Evolutionary conservation across 345 rosid species (phyloP).

Genomic region (Moringa oleifera): DNA sequence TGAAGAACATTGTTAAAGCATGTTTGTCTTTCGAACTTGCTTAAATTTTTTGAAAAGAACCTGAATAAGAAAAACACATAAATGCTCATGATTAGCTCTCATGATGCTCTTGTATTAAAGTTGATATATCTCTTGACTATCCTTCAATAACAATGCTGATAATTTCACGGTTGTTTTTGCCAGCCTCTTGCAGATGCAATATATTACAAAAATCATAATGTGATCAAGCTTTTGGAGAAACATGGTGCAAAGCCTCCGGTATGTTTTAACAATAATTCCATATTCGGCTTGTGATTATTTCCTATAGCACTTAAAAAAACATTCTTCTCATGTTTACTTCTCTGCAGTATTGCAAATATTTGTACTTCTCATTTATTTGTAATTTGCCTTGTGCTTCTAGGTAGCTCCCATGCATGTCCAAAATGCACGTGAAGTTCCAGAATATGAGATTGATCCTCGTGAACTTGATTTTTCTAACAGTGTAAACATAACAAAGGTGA

Average conservation of each 20-base stretch:
- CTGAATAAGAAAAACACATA: no score
- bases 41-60: no score
- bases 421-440: conserved; percentile 69
- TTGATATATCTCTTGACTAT: background rate
- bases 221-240: conserved; percentile 70
- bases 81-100: no score
- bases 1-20: no score
- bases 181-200: conserved; percentile 91
- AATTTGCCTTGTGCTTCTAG: conserved; percentile 22
- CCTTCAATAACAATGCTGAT: conserved; percentile 5
- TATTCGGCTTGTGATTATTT: background rate
- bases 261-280: conserved; percentile 11
- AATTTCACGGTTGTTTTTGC: conserved; percentile 21
- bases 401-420: conserved; percentile 76
- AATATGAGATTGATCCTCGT: conserved; percentile 63
- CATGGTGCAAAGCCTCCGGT: conserved; percentile 73
- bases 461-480: conserved; percentile 82
- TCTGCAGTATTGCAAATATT: background rate
- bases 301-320: background rate
- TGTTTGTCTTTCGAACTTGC: no score
- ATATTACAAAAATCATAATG: conserved; percentile 62
- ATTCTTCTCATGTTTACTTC: background rate
- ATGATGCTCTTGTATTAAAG: background rate
- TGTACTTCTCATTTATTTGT: conserved; percentile 12
- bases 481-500: conserved; percentile 69